Base-by-base conservation (phyloP, 2,329 filamentous ascomycete genomes). In the Eutypa lata region DNA sequence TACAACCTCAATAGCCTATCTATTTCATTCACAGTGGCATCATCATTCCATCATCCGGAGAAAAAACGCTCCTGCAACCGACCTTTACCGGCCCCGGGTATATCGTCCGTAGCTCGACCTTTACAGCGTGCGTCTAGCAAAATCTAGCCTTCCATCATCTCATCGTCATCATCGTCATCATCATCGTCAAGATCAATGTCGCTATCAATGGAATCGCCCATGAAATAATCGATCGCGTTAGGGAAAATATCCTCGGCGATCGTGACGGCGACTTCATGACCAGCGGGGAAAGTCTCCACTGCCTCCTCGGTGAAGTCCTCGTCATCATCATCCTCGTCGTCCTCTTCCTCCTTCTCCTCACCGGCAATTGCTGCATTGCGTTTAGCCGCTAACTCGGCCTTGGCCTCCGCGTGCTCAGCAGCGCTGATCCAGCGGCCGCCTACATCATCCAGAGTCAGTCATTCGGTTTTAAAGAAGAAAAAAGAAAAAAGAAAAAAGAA, bases 391-490 rank as follows among this genome's bases (percentile, higher is more conserved):
- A 66, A 63, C 52, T 71, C 70, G 31, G 66, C 68, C 63, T 73
- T 73, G 26, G 82, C 83, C 56, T 76, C 73, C 59, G 72, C 74
- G 42, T 78, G 82, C 73, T 88, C 82, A 63, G 86, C 82, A 1
- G 81, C 82, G 45, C 76, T 80, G 55, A 88, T 75, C 63, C 79
- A 82, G 50, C 79, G 71, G 59, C 76, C 84, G 60, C 73, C 26
- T 31, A 31, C 10, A 31, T n/a, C 6, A 31, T 10, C 10, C 26
- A 31, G 26, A n/a, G 26, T 31, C 26, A 31, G 26, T 31, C 6
- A 31, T 31, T 10, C 10, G 26, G 5, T 31, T 5, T 6, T 31
- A 10, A 5, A 31, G 26, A 31, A 31, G 26, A 31, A 10, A 31
- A n/a, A n/a, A n/a, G n/a, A n/a, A n/a, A n/a, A n/a, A n/a, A n/a